Evolutionary conservation across 495 filamentous ascomycete genomes (phyloP).

Genomic region (Jackrogersella multiformis): DNA sequence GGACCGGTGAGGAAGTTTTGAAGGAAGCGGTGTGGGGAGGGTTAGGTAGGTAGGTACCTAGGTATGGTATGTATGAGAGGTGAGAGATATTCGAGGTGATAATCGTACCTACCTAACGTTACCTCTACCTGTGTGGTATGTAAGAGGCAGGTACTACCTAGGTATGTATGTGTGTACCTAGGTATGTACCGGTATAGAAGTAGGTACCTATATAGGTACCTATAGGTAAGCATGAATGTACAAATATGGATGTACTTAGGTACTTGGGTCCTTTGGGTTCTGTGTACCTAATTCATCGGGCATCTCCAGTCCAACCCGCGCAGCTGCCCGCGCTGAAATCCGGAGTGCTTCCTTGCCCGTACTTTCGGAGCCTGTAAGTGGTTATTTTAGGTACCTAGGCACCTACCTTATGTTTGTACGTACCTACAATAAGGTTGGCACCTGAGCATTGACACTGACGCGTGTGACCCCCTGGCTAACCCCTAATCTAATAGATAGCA

Average conservation of each 20-base stretch:
- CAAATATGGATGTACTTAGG: too few species aligned
- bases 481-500: too few species aligned
- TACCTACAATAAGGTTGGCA: too few species aligned
- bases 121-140: neutral
- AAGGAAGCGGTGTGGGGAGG: constrained; percentile 24
- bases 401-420: too few species aligned
- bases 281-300: neutral
- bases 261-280: neutral
- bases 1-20: constrained; percentile 14
- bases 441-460: too few species aligned
- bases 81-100: too few species aligned
- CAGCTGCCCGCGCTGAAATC: too few species aligned
- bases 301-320: too few species aligned
- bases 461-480: neutral
- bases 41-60: neutral
- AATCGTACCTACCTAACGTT: neutral
- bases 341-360: too few species aligned
- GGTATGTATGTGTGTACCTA: neutral
- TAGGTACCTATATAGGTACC: neutral
- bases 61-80: neutral
- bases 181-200: neutral
- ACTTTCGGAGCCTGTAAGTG: too few species aligned
- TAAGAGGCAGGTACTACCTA: too few species aligned
- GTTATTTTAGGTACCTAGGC: neutral
- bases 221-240: neutral